Evolutionary conservation across 768 basidiomycete genomes (phyloP), one percentile per base, ranked within the genome.

Genomic region (Asterophora lycoperdoides): DNA sequence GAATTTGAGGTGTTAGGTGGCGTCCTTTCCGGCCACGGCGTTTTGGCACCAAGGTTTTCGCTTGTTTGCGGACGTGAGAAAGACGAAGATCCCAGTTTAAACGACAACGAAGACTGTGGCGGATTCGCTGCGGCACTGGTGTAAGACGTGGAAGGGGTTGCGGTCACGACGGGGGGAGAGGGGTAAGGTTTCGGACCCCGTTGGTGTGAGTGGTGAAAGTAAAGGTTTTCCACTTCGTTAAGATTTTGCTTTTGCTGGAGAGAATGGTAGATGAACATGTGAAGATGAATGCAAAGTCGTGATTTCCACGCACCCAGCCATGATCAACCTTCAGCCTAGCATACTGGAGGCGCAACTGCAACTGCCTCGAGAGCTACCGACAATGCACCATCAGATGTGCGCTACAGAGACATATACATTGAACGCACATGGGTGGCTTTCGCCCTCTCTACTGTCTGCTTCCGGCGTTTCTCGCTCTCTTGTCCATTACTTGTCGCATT

Each of bases 141-240:
- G 54, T 56, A 11, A 52, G 59, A 33, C 63, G 68, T 23, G 40
- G 40, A 40, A 13, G 40, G 60, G 9, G 3, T 8, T 32, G 20
- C 26, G 5, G 62, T 65, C n/a, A 56, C 51, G 19, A 60, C 49
- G 14, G 62, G 46, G 20, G 60, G 49, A 20, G 57, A 53, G 37
- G 64, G 56, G 43, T 61, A 62, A n/a, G 64, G 59, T 34, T 65
- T 64, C 18, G 66, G 57, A 26, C 68, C 66, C 48, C 73, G 73
- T 20, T 71, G 65, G 44, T 84, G 81, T 0, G 84, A 83, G 59
- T 84, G 83, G 41, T 81, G 83, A 58, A 89, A 89, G 69, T 88
- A 89, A 8, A 89, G 71, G 58, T 89, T 89, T 63, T 89, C 87
- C 5, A 89, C 87, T 66, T 89, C 87, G 58, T 85, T 87, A 44